phyloP scores from a whole-genome alignment of 1,139 yeast species.

The Wickerhamiella infanticola region DNA sequence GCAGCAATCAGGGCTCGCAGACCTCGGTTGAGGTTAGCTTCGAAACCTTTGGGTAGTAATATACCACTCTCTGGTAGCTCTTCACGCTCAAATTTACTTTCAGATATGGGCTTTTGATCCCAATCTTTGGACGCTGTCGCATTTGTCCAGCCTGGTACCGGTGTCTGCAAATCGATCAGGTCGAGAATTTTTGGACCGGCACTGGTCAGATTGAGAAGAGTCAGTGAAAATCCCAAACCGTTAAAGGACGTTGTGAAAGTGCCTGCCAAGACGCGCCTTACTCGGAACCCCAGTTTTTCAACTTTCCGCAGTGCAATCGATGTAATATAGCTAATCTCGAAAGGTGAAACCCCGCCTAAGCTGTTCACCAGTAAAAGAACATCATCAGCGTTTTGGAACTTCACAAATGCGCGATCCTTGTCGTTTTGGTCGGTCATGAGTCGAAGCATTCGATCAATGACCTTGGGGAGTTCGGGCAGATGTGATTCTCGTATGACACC shows the following conservation, averaged over 20 bases:
- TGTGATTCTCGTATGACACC: slow-evolving; percentile 60
- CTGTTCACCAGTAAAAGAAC: slow-evolving; percentile 59
- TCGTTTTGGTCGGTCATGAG: slow-evolving; percentile 20
- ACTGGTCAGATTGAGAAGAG: slow-evolving; percentile 50
- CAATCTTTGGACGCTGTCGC: slow-evolving; percentile 23
- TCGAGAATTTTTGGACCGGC: slow-evolving; percentile 26
- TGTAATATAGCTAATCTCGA: slow-evolving; percentile 57
- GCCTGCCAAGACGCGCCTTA: slow-evolving; percentile 53
- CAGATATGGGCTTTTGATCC: slow-evolving; percentile 1
- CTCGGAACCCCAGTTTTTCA: slow-evolving; percentile 21
- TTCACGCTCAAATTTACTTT: background rate
- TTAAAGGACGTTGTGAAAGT: slow-evolving; percentile 74
- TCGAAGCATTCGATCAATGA: slow-evolving; percentile 23
- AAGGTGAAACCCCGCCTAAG: slow-evolving; percentile 70
- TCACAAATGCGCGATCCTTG: slow-evolving; percentile 30
- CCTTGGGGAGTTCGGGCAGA: slow-evolving; percentile 47
- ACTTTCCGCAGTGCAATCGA: slow-evolving; percentile 34
- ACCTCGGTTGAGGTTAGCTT: slow-evolving; percentile 29
- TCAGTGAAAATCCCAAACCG: slow-evolving; percentile 82
- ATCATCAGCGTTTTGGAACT: slow-evolving; percentile 46
- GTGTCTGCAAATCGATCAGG: slow-evolving; percentile 51
- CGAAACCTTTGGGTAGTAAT: slow-evolving; percentile 1
- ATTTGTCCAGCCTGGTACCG: slow-evolving; percentile 71
- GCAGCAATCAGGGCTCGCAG: slow-evolving; percentile 35
- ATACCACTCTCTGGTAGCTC: background rate